Evolutionary conservation across 2,329 filamentous ascomycete genomes (phyloP).

Genomic region (Aspergillus tubingensis): DNA sequence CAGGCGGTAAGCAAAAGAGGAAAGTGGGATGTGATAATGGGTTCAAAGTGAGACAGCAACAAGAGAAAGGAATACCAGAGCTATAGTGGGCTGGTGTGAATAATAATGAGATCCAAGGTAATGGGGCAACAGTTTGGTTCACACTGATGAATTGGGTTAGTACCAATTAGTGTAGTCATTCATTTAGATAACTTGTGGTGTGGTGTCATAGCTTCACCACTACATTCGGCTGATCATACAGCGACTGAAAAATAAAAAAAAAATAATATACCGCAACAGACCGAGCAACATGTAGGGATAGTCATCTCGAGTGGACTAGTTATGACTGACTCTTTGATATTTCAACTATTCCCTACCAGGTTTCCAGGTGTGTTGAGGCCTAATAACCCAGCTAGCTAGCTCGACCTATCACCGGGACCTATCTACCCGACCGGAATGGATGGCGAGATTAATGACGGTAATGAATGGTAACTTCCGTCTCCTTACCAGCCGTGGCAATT

Average conservation of each 20-base stretch:
- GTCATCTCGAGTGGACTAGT: not conserved
- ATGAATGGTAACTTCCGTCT: too few species aligned
- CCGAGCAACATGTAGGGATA: not conserved
- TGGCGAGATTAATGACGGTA: too few species aligned
- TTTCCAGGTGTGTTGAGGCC: too few species aligned
- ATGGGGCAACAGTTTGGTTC: not conserved
- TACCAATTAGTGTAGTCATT: not conserved
- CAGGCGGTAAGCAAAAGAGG: slow-evolving; percentile 20
- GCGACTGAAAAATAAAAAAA: not conserved
- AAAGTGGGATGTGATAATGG: slow-evolving; percentile 16
- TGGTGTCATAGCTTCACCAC: not conserved
- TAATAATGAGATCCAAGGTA: not conserved
- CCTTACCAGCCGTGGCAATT: slow-evolving; percentile 1
- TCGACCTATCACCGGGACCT: too few species aligned
- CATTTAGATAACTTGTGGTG: not conserved
- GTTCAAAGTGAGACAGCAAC: not conserved
- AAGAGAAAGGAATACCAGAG: not conserved
- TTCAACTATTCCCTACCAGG: too few species aligned
- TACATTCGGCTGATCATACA: not conserved
- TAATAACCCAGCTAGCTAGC: too few species aligned
- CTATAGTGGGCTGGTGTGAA: not conserved
- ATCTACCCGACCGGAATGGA: too few species aligned
- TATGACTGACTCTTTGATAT: too few species aligned
- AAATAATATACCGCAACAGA: not conserved
- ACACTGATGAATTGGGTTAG: not conserved